Evolutionary conservation across 257 asterid species (phyloP).

Genomic region (Gentiana macrophylla): DNA sequence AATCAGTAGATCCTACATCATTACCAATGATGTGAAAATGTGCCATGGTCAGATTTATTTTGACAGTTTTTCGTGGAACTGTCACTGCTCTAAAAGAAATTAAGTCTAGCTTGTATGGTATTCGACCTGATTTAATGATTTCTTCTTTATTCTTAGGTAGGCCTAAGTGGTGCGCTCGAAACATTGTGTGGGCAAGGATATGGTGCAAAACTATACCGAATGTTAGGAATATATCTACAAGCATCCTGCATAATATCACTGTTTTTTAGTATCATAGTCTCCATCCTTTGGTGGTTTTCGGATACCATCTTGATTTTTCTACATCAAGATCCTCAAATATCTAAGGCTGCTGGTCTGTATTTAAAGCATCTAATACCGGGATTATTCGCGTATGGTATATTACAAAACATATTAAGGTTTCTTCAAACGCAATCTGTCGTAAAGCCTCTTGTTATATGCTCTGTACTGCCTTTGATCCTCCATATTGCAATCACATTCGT

Average conservation of each 20-base stretch:
- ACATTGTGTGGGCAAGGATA: conserved; percentile 81
- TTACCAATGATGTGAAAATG: too few species aligned
- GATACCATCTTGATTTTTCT: conserved; percentile 29
- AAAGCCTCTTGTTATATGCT: conserved; percentile 42
- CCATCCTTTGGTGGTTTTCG: conserved; percentile 58
- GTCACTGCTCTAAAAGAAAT: too few species aligned
- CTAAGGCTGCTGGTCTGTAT: conserved; percentile 45
- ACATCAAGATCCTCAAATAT: conserved; percentile 51
- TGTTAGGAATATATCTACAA: conserved; percentile 59
- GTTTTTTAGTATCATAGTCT: conserved; percentile 20
- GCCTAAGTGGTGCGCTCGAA: conserved; percentile 84
- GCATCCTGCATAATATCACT: conserved; percentile 53
- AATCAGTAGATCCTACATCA: too few species aligned
- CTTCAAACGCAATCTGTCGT: conserved; percentile 60
- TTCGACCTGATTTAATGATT: too few species aligned
- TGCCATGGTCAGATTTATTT: too few species aligned
- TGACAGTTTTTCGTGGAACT: too few species aligned
- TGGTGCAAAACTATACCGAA: conserved; percentile 48
- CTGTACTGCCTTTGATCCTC: conserved; percentile 32
- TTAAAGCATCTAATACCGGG: conserved; percentile 58
- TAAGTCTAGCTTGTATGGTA: too few species aligned
- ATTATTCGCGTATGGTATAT: conserved; percentile 47
- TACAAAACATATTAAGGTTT: conserved; percentile 58
- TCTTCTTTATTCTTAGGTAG: conserved; percentile 28
- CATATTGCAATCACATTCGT: conserved; percentile 47